Base-by-base conservation (phyloP, 805 yeast genomes). In the Candida mattraensis region DNA sequence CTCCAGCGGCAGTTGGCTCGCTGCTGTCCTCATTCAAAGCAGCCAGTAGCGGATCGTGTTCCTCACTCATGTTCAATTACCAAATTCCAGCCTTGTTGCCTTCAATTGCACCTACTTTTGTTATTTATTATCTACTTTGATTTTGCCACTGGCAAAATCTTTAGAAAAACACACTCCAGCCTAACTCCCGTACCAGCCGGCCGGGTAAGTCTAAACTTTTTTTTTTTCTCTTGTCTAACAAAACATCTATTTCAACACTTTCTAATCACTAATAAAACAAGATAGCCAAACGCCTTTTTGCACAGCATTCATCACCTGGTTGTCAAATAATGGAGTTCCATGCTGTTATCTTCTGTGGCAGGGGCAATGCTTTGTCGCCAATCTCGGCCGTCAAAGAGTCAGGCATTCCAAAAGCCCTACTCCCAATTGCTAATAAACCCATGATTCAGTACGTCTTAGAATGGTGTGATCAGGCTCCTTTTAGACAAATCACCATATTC, bases 381-480 rank as follows among this genome's bases (percentile, higher is more conserved):
- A 76, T 91, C 44, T 74, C 89, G 0, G 66, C 72, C 18, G 70
- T 68, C 23, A 66, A 80, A 32, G 72, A 76, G 11, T 68, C 83
- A 2, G 89, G 93, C 12, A 57, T 74, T 5, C 76, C 94, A 7
- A 93, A 93, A 64, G 94, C 97, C 0, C 66, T 89, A 31, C 62
- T 94, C 28, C 98, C 98, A 2, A 70, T 93, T 22, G 98, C 93
- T 6, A 89, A 89, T 58, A 75, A 75, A 52, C 95, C 96, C 10
- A 81, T 93, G 87, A 66, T 93, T 27, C 82, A 81, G 51, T 84
- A 87, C 55, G 94, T 84, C 2, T 68, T 93, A 22, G 89, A 84
- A 49, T 93, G 98, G 98, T 89, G 98, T 67, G 88, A 80, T 53
- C 71, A 73, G 54, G 96, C 94, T 3, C 80, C 80, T 40, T 89